Percentiles rank a stretch among this genome's conserved stretches.
Evolutionary conservation across 441 rosid species (phyloP).

Genomic region (Adansonia madagascariensis): DNA sequence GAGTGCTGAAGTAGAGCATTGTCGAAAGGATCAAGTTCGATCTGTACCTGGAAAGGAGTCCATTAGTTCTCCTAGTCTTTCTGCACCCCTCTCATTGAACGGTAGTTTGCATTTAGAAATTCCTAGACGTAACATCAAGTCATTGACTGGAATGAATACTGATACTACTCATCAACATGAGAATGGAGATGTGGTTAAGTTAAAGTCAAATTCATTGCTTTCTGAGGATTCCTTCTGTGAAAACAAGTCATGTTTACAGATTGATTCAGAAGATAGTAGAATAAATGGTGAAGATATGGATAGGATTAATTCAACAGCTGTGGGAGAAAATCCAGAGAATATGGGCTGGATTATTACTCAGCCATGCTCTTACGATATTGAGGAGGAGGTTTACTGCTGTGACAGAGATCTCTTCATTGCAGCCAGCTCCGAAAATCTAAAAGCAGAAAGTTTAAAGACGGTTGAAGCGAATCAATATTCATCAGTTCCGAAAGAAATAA

Average conservation of each 20-base stretch:
- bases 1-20: slow-evolving; percentile 30
- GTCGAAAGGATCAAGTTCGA: slow-evolving; percentile 41
- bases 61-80: slow-evolving; percentile 19
- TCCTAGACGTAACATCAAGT: slow-evolving; percentile 30
- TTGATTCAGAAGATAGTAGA: slow-evolving; percentile 24
- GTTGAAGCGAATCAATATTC: slow-evolving; percentile 17
- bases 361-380: slow-evolving; percentile 22
- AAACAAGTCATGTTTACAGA: slow-evolving; percentile 23
- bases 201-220: slow-evolving; percentile 35
- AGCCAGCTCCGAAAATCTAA: slow-evolving; percentile 20
- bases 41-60: slow-evolving; percentile 29
- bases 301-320: background rate
- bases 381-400: slow-evolving; percentile 21
- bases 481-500: slow-evolving; percentile 19
- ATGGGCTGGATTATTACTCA: slow-evolving; percentile 18
- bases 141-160: slow-evolving; percentile 18
- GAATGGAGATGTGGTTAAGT: slow-evolving; percentile 25
- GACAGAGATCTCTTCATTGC: slow-evolving; percentile 24
- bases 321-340: slow-evolving; percentile 24
- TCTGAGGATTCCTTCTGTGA: slow-evolving; percentile 27
- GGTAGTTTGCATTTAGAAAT: slow-evolving; percentile 36
- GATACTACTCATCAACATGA: background rate
- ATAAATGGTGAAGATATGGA: background rate
- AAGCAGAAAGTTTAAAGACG: slow-evolving; percentile 16
- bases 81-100: slow-evolving; percentile 31